Conservation (phyloP, 345 rosid genomes). For the Eucalyptus viminalis region DNA sequence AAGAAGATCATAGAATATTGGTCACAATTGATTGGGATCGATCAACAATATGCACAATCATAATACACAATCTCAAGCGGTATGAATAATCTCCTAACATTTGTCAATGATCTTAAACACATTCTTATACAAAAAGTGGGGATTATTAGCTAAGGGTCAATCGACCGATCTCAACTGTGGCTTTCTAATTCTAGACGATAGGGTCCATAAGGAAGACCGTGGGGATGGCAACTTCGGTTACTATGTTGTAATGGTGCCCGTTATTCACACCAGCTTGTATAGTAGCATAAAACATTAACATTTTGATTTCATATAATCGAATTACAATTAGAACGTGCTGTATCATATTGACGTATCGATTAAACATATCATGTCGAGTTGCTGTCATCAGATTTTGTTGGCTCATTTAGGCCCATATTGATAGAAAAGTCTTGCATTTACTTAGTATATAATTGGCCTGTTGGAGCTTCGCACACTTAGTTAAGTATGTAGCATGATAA, state of each 20-base stretch:
- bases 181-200: accelerated
- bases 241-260: neutral
- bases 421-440: neutral
- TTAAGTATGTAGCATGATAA: neutral
- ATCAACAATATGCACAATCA: neutral
- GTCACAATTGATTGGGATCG: accelerated
- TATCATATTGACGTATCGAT: accelerated
- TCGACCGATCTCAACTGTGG: neutral
- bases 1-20: neutral
- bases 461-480: neutral
- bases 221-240: neutral
- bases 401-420: neutral
- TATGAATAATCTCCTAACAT: too few relatives aligned
- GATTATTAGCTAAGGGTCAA: neutral
- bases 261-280: neutral
- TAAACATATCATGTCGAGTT: neutral
- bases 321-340: accelerated
- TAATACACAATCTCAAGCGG: too few relatives aligned
- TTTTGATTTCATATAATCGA: neutral
- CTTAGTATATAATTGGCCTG: accelerated
- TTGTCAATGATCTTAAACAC: neutral
- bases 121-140: neutral
- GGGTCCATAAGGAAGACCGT: neutral
- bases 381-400: accelerated
- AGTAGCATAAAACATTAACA: neutral